These are phyloP conservation scores for Dendrobium chrysotoxum DNA, from an alignment of 106 monocot species.

Conservation along the genomic window DNA sequence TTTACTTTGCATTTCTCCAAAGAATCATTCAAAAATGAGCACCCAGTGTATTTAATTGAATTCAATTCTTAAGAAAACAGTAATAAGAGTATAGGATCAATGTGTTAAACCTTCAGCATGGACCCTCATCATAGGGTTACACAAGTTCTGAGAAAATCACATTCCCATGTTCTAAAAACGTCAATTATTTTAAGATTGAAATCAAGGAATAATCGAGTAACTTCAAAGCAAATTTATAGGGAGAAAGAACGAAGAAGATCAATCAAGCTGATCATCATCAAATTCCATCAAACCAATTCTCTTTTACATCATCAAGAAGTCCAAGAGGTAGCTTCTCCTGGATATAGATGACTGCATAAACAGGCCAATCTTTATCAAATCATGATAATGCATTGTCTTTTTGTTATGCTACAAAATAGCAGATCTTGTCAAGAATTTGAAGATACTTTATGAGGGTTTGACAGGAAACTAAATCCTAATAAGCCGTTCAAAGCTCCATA, in stretches of 20 bases:
- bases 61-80: not conserved
- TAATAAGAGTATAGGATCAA: not conserved
- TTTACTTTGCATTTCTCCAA: not conserved
- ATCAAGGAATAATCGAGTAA: not conserved
- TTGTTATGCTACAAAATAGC: too few species aligned
- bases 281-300: not conserved
- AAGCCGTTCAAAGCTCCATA: not conserved
- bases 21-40: not conserved
- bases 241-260: not conserved
- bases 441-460: not conserved
- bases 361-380: too few species aligned
- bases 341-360: too few species aligned
- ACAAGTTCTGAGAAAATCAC: too few species aligned
- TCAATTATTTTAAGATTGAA: not conserved
- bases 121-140: too few species aligned
- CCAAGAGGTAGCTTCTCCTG: not conserved
- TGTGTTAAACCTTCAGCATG: constrained; percentile 2
- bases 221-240: not conserved
- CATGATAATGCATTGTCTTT: too few species aligned
- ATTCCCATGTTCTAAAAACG: not conserved
- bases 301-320: not conserved
- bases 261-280: not conserved
- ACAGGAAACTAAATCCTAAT: not conserved
- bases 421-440: too few species aligned
- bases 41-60: not conserved